phyloP scores from a whole-genome alignment of 192 early-diverging fungal genomes.

The Coemansia sp. region DNA sequence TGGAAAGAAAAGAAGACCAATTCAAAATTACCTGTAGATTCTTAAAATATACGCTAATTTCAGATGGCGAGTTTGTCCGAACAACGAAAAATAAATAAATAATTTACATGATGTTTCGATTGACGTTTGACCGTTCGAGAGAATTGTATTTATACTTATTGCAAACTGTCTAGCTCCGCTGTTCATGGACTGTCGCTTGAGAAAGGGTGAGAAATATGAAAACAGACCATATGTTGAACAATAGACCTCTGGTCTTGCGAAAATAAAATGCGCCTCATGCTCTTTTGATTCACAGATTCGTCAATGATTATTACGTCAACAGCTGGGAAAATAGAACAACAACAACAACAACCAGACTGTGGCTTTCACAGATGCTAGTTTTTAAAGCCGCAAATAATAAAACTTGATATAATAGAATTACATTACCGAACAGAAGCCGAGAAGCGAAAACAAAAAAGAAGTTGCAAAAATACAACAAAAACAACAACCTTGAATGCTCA shows the following conservation, averaged over 20 bases:
- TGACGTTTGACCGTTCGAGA: neutral
- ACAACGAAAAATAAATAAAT: neutral
- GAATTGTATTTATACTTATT: neutral
- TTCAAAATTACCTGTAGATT: neutral
- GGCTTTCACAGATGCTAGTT: too few relatives aligned
- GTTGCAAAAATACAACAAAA: conserved; percentile 1
- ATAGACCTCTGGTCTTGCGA: neutral
- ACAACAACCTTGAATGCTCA: neutral
- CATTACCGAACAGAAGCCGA: neutral
- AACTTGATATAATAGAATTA: neutral
- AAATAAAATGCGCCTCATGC: neutral
- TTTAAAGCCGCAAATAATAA: too few relatives aligned
- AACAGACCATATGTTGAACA: neutral
- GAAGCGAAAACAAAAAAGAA: neutral
- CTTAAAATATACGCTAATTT: neutral
- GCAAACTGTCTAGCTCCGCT: neutral
- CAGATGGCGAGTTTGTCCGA: neutral
- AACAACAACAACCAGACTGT: neutral
- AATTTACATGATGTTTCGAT: neutral
- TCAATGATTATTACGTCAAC: neutral
- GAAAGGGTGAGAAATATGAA: neutral
- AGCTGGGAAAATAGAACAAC: conserved; percentile 2
- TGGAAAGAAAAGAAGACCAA: too few relatives aligned
- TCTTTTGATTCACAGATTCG: neutral
- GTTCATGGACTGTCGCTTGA: neutral